Base-by-base conservation (phyloP, 2,329 filamentous ascomycete genomes). In the Colletotrichum simmondsii region DNA sequence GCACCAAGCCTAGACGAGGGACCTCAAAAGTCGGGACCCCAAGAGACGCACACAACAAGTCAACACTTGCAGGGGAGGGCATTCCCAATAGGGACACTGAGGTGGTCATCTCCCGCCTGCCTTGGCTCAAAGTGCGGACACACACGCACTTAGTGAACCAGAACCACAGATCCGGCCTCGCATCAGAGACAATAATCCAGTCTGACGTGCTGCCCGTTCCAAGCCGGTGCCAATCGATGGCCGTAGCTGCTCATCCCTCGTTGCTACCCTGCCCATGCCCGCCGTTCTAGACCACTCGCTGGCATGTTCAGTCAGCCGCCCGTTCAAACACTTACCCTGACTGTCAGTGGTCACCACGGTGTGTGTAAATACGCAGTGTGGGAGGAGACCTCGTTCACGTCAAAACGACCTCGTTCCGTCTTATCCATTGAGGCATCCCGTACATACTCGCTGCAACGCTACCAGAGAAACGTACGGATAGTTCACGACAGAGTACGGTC, bases 101-200 rank as follows among this genome's bases (percentile, higher is more conserved):
- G 22, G 16, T 64, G 70, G 60, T 35, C 70, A 72, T 65, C 70
- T 72, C 70, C 70, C 70, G 70, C 28, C 37, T 5, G 46, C 19
- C 59, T 35, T 32, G 37, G 42, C 42, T 19, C 37, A 3, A 42
- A 42, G 14, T 42, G 14, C 37, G 37, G 37, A 42, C 37, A 42
- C 35, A 42, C 37, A 42, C 37, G 6, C 37, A 42, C 19, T 8
- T 42, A 42, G 42, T n/a, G 42, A 49, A 19, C 37, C 37, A 19
- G 52, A 53, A 57, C 58, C 54, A 24, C 56, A 19, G 12, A 30
- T 28, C 35, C 28, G 70, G 58, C 26, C 37, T 58, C 53, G 12
- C 69, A 53, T 69, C 66, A 70, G 60, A 64, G 28, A 64, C 65
- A 69, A 60, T 24, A 35, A 53, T 42, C 32, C 60, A 65, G 19